phyloP scores from a whole-genome alignment of 495 filamentous ascomycete species.

The Lentithecium fluviatile region DNA sequence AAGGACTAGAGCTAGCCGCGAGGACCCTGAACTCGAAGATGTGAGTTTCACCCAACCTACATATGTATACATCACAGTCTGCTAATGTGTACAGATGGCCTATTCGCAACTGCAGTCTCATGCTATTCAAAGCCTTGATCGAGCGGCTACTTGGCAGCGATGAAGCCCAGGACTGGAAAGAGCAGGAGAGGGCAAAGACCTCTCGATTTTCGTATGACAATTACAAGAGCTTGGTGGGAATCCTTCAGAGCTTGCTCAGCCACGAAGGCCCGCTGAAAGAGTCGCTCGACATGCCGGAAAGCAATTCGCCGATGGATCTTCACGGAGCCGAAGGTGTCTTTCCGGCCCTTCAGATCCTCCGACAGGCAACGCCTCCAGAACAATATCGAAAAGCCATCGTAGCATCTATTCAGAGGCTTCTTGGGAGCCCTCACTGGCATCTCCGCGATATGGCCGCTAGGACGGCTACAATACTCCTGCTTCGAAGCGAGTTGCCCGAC shows the following conservation, averaged over 20 bases:
- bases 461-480: constrained; percentile 51
- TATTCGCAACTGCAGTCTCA: constrained; percentile 86
- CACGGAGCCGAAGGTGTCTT: constrained; percentile 68
- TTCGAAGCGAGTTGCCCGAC: constrained; percentile 39
- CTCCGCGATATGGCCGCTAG: constrained; percentile 87
- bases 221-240: constrained; percentile 65
- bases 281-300: neutral
- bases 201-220: constrained; percentile 63
- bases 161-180: constrained; percentile 51
- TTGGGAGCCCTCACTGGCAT: constrained; percentile 79
- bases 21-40: constrained; percentile 64
- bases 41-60: constrained; percentile 42
- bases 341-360: constrained; percentile 81
- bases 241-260: constrained; percentile 66
- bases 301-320: constrained; percentile 16
- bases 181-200: constrained; percentile 33
- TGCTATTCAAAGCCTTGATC: constrained; percentile 81
- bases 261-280: constrained; percentile 29
- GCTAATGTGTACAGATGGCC: constrained; percentile 64
- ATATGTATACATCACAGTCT: neutral
- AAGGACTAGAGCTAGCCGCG: constrained; percentile 71
- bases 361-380: constrained; percentile 58
- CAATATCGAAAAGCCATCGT: constrained; percentile 47
- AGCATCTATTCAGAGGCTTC: constrained; percentile 52
- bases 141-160: constrained; percentile 70